Evolutionary conservation across 2,329 filamentous ascomycete genomes (phyloP).

Genomic region (Sclerotinia trifoliorum): DNA sequence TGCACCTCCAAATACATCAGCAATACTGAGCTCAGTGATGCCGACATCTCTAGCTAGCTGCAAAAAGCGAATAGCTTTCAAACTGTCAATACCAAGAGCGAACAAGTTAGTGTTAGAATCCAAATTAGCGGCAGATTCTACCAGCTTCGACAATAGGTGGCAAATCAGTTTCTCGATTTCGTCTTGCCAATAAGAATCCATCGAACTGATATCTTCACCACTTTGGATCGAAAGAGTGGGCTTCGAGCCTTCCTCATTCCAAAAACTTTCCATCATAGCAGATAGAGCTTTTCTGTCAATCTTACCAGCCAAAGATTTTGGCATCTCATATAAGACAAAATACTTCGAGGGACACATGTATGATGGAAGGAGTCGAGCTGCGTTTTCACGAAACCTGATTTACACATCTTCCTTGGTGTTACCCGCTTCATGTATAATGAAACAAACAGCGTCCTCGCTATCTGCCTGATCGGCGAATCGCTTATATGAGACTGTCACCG

Average conservation of each 20-base stretch:
- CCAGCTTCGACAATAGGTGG: background rate
- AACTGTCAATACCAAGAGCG: conserved; percentile 8
- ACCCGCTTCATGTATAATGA: background rate
- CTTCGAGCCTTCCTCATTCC: background rate
- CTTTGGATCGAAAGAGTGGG: background rate
- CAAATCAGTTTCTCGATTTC: background rate
- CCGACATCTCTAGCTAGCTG: conserved; percentile 11
- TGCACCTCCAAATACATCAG: conserved; percentile 12
- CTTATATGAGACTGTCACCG: conserved; percentile 16
- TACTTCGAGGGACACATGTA: conserved; percentile 17
- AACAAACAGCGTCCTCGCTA: conserved; percentile 16
- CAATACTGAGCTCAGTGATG: conserved; percentile 8
- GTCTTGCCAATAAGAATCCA: background rate
- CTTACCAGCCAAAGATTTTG: conserved; percentile 16
- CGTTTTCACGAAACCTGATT: background rate
- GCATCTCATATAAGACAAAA: conserved; percentile 8
- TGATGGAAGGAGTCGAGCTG: background rate
- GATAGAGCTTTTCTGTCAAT: conserved; percentile 14
- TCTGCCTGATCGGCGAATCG: conserved; percentile 9
- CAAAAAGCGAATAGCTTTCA: conserved; percentile 13
- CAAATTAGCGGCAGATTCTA: background rate
- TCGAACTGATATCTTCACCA: background rate
- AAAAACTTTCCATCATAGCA: background rate
- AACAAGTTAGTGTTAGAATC: conserved; percentile 5
- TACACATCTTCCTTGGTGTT: background rate